These are phyloP conservation scores for Xylaria sp. DNA, from an alignment of 2,329 filamentous ascomycete genomes.

Conservation along the genomic window DNA sequence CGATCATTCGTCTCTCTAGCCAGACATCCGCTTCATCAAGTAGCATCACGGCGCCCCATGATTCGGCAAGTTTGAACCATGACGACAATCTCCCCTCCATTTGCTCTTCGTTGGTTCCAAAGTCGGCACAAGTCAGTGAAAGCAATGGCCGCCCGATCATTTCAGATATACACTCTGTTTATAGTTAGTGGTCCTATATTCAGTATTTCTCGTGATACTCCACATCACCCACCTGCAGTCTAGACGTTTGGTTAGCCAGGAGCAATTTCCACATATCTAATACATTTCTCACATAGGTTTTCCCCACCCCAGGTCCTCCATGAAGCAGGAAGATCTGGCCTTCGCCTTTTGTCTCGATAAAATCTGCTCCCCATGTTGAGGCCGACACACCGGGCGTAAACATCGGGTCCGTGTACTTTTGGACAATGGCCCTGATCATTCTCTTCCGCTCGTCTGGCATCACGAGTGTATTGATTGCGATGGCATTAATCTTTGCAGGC, in stretches of 20 bases:
- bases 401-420: background rate
- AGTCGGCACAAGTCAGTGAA: background rate
- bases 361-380: conserved; percentile 30
- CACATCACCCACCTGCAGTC: background rate
- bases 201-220: no score
- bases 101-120: conserved; percentile 5
- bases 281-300: conserved; percentile 29
- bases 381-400: background rate
- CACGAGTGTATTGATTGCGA: background rate
- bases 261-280: no score
- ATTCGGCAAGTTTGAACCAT: conserved; percentile 7
- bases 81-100: conserved; percentile 27
- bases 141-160: background rate
- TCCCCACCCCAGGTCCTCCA: conserved; percentile 42
- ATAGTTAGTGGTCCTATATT: background rate
- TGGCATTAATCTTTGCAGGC: background rate
- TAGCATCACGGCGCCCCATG: conserved; percentile 17
- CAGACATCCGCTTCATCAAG: conserved; percentile 24
- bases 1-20: conserved; percentile 3
- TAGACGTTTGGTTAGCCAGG: no score
- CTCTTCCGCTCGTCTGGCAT: background rate
- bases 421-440: background rate
- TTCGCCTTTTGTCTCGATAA: conserved; percentile 41
- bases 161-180: background rate
- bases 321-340: conserved; percentile 41